These are phyloP conservation scores for Senna tora DNA, from an alignment of 306 rosid species.

Conservation along the genomic window DNA sequence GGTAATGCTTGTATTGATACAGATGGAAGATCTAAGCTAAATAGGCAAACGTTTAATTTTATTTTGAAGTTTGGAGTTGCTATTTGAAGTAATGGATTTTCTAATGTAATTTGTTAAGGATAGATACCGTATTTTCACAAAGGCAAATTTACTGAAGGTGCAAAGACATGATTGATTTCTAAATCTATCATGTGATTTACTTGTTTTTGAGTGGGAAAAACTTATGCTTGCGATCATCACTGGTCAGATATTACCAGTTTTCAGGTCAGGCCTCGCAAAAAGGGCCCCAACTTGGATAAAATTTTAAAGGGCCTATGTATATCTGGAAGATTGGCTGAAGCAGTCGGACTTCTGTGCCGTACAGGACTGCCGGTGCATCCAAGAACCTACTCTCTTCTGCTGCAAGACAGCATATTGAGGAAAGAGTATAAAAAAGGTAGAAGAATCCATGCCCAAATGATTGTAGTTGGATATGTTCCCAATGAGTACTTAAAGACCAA, in stretches of 20 bases:
- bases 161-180: not conserved
- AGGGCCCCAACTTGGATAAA: slow-evolving; percentile 49
- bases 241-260: slow-evolving; percentile 66
- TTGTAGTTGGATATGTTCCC: slow-evolving; percentile 64
- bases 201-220: slow-evolving; percentile 32
- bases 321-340: slow-evolving; percentile 66
- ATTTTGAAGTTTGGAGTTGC: not conserved
- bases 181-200: slow-evolving; percentile 1
- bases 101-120: slow-evolving; percentile 13
- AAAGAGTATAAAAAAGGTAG: slow-evolving; percentile 63
- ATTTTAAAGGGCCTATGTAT: slow-evolving; percentile 55
- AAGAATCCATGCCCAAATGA: slow-evolving; percentile 72
- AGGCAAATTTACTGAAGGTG: not conserved
- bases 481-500: slow-evolving; percentile 66
- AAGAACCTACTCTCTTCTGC: slow-evolving; percentile 63
- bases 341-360: slow-evolving; percentile 60
- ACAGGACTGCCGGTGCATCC: slow-evolving; percentile 44
- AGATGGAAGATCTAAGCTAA: too few relatives aligned
- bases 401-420: slow-evolving; percentile 79
- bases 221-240: slow-evolving; percentile 40
- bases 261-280: slow-evolving; percentile 61
- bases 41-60: not conserved
- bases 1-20: not conserved
- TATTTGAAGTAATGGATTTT: slow-evolving; percentile 10
- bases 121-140: not conserved